Conservation (phyloP, 257 asterid species). For the Solanum phureja region DNA sequence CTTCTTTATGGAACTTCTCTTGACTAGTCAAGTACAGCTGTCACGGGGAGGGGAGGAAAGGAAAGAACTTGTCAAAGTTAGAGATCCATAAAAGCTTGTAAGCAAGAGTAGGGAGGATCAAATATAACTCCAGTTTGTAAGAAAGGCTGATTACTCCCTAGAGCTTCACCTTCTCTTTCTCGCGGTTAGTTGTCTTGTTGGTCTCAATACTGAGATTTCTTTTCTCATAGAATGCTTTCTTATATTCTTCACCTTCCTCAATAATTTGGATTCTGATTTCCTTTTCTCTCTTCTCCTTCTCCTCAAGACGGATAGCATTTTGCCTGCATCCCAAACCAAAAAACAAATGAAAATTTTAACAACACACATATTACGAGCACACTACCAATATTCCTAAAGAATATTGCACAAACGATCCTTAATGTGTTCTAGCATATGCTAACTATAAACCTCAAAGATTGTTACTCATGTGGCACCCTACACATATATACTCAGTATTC, state of each 20-base stretch:
- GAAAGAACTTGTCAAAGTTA: background rate
- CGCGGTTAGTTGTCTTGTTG: conserved; percentile 62
- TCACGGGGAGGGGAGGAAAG: background rate
- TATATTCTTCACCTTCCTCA: conserved; percentile 76
- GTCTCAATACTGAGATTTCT: conserved; percentile 62
- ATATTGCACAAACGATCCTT: background rate
- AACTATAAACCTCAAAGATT: background rate
- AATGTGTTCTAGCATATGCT: background rate
- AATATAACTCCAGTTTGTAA: background rate
- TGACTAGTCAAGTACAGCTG: conserved; percentile 50
- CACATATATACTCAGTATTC: background rate
- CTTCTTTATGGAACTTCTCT: conserved; percentile 93
- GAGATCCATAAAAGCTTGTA: background rate
- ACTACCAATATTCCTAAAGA: background rate
- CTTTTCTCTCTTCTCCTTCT: conserved; percentile 89
- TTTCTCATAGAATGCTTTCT: conserved; percentile 74
- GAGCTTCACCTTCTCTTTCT: conserved; percentile 62
- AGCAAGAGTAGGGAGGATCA: background rate
- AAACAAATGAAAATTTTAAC: background rate
- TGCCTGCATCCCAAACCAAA: conserved; percentile 37
- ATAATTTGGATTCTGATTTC: conserved; percentile 69
- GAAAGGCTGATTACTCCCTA: background rate
- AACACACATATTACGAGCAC: background rate
- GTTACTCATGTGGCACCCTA: background rate
- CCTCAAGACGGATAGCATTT: conserved; percentile 84